A percentile compares a stretch with the other conserved stretches of the same genome.
phyloP scores from a whole-genome alignment of 345 rosid genomes.

The Abelmoschus esculentus region DNA sequence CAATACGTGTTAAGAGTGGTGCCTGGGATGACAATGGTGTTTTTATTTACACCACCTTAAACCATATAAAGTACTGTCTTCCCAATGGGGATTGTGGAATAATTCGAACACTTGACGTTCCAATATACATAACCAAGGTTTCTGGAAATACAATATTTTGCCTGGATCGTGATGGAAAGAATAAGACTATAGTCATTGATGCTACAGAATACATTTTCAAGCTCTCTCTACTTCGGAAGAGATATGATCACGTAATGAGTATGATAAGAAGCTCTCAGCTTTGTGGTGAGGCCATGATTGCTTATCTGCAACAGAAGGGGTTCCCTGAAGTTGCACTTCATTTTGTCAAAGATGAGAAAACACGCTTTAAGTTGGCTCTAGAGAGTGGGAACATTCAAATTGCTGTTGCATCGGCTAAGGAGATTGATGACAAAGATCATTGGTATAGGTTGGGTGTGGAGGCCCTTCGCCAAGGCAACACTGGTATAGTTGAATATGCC shows the following conservation, averaged over 20 bases:
- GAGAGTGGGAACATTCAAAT: constrained; percentile 93
- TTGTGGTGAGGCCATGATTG: constrained; percentile 96
- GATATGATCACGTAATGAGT: constrained; percentile 83
- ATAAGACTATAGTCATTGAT: constrained; percentile 53
- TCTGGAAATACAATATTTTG: constrained; percentile 60
- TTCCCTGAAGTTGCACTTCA: constrained; percentile 98
- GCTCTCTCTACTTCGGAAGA: constrained; percentile 70
- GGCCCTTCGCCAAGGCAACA: background rate
- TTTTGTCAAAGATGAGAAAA: constrained; percentile 91
- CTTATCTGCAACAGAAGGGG: constrained; percentile 93
- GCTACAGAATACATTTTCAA: constrained; percentile 88
- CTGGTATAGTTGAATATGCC: background rate
- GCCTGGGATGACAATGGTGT: constrained; percentile 97
- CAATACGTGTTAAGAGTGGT: constrained; percentile 89
- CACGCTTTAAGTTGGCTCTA: constrained; percentile 83
- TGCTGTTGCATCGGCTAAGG: constrained; percentile 64
- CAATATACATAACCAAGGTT: constrained; percentile 76
- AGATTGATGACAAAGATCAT: background rate
- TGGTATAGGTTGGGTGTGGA: background rate
- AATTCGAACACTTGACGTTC: constrained; percentile 76
- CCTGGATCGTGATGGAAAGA: constrained; percentile 89
- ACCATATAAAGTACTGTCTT: constrained; percentile 86
- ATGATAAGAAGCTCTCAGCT: constrained; percentile 93
- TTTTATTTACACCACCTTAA: constrained; percentile 78
- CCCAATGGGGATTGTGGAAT: constrained; percentile 92